phyloP scores from a whole-genome alignment of 306 rosid species.

The Mimosa pudica region DNA sequence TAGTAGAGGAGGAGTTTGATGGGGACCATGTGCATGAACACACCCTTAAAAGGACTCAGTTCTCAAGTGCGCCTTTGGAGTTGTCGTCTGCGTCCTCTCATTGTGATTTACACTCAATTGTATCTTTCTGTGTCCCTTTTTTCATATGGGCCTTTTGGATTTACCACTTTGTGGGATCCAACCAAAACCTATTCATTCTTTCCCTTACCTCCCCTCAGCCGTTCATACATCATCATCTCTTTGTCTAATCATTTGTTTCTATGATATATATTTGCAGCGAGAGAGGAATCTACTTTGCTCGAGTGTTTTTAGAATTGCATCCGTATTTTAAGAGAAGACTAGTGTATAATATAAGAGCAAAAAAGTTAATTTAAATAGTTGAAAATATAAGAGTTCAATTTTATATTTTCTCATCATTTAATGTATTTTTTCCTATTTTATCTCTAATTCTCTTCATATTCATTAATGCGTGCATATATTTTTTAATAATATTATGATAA shows the following conservation, averaged over 20 bases:
- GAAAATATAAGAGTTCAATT: too few relatives aligned
- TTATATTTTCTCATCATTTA: too few relatives aligned
- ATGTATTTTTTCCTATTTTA: too few relatives aligned
- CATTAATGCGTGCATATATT: too few relatives aligned
- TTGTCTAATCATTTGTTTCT: conserved; percentile 38
- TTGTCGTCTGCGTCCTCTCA: conserved; percentile 38
- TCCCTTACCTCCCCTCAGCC: conserved; percentile 24
- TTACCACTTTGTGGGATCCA: conserved; percentile 46
- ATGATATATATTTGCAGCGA: conserved; percentile 5
- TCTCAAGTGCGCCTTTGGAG: conserved; percentile 33
- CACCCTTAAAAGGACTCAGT: conserved; percentile 17
- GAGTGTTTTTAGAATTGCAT: too few relatives aligned
- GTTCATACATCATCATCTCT: conserved; percentile 12
- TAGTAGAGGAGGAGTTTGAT: background rate
- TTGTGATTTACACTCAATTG: conserved; percentile 16
- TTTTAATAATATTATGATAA: too few relatives aligned
- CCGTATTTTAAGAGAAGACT: too few relatives aligned
- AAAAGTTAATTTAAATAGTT: too few relatives aligned
- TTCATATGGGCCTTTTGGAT: conserved; percentile 34
- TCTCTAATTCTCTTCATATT: too few relatives aligned
- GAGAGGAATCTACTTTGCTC: conserved; percentile 25
- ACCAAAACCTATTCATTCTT: background rate
- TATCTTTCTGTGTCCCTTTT: conserved; percentile 25
- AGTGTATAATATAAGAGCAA: too few relatives aligned
- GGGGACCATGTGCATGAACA: conserved; percentile 23